Base-by-base conservation (phyloP, 257 asterid genomes). In the Scutellaria minor region DNA sequence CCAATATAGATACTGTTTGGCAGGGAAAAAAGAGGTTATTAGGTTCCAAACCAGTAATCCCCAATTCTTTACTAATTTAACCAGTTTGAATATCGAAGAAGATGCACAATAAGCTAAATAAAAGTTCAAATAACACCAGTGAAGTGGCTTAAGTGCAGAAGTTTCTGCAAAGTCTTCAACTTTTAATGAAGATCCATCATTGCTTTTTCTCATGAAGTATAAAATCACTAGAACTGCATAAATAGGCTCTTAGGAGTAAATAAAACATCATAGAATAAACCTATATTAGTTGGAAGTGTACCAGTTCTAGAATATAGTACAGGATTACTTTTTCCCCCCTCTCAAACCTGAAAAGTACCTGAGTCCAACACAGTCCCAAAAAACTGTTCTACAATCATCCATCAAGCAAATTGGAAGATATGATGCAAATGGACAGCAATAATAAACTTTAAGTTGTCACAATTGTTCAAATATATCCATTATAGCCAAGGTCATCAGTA, bases 11-110 rank as follows among this genome's bases (percentile, higher is more conserved):
- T 47, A 12, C 60, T 42, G 39, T 70, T 45, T 41, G 76, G 56
- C 55, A 60, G 64, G 61, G 31, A 53, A 50, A 18, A 77, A 42
- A 54, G 22, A 56, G 65, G 50, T 42, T 39, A 40, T n/a, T 48
- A 48, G 18, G 77, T 41, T 58, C 61, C 52, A 71, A 42, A 55
- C 77, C 27, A 65, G 15, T 13, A 61, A 67, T 60, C 3, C 54
- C 6, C 22, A 58, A 42, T 3, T 13, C 46, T 41, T 39, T 11
- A 39, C 24, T 68, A 27, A 60, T n/a, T 37, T 48, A 47, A 18
- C 8, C 27, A 55, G 60, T 13, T 60, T 22, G 45, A 70, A 48
- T 50, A 42, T 2, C 6, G 7, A 53, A n/a, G 24, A 13, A 24
- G 40, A 51, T 44, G 47, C 40, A 50, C 35, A 24, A 58, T 14